These are phyloP conservation scores for Helminthosporium solani DNA, from an alignment of 2,329 filamentous ascomycete species.

Conservation along the genomic window DNA sequence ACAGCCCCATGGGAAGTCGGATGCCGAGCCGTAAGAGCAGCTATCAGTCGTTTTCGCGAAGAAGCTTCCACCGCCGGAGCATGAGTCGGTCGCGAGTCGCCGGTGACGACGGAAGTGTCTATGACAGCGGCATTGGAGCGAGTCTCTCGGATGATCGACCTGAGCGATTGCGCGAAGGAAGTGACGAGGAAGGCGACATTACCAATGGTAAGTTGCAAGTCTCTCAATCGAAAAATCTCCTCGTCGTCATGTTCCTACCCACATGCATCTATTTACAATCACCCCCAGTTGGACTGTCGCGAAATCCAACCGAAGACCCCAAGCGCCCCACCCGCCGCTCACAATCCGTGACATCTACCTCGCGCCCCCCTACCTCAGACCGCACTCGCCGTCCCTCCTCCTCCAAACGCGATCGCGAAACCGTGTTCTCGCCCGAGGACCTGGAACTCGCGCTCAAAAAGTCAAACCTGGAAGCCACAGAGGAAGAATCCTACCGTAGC, in stretches of 20 bases:
- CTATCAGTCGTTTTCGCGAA: constrained; percentile 14
- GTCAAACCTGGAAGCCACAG: constrained; percentile 39
- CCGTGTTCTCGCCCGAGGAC: constrained; percentile 48
- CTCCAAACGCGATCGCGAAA: constrained; percentile 36
- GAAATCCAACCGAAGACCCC: constrained; percentile 36
- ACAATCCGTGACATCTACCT: constrained; percentile 22
- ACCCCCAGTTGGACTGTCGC: constrained; percentile 36
- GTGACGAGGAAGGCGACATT: constrained; percentile 49
- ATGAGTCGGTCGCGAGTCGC: constrained; percentile 40
- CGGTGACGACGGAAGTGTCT: constrained; percentile 44
- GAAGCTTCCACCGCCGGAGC: constrained; percentile 29
- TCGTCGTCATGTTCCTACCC: too few relatives aligned
- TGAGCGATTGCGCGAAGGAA: constrained; percentile 44
- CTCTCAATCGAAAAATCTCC: background rate
- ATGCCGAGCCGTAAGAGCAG: constrained; percentile 45
- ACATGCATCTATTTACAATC: constrained; percentile 2
- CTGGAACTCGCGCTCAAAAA: constrained; percentile 47
- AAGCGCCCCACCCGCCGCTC: constrained; percentile 29
- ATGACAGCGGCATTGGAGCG: constrained; percentile 39
- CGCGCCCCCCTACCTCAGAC: constrained; percentile 29
- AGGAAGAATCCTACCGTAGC: constrained; percentile 32
- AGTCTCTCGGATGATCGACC: constrained; percentile 33
- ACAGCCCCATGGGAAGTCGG: constrained; percentile 52
- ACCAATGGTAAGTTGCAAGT: constrained; percentile 45
- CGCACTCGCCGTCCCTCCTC: constrained; percentile 24